Evolutionary conservation across 148 eudicot genomes (phyloP), one percentile per base, ranked within the genome.

Genomic region (Vaccinium macrocarpon): DNA sequence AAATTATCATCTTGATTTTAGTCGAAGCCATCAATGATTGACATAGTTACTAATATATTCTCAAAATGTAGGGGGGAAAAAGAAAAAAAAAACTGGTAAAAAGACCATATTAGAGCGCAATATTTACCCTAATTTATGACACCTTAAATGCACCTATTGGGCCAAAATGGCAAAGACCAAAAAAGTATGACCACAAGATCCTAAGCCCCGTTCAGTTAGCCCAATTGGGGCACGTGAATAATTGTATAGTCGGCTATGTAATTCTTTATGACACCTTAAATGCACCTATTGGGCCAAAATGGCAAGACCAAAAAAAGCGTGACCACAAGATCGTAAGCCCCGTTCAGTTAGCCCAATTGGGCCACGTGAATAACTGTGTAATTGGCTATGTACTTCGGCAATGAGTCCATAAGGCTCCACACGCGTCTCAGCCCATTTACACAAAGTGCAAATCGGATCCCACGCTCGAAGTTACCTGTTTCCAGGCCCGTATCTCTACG

Each of bases 141-240:
- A 32, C 32, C 1, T 32, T 32, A 32, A 32, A 32, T n/a, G n/a
- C n/a, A 35, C 38, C 38, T 35, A 35, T 35, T 35, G 38, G 38
- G 38, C 38, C 38, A 35, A 35, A 35, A 35, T 35, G n/a, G n/a
- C n/a, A n/a, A 51, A 51, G 13, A 12, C 10, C 56, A 21, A 70
- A 80, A 87, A 84, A 16, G 3, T 32, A 66, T 62, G 72, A 25
- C 81, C 80, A 71, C 80, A 78, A 78, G 85, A 85, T 56, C 79
- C 85, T 86, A 90, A 90, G 89, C 91, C 91, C 90, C 91, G 88
- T 90, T 90, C 83, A 61, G 91, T 86, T 90, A 82, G 62, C 85
- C 83, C 55, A 6, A 1, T 8, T 6, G 50, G 85, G 84, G 79
- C 89, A 87, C 81, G 89, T 87, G 90, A 90, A 86, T 88, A 76